Evolutionary conservation across 1,284 basidiomycete genomes (phyloP).

Genomic region (Earliella scabrosa): DNA sequence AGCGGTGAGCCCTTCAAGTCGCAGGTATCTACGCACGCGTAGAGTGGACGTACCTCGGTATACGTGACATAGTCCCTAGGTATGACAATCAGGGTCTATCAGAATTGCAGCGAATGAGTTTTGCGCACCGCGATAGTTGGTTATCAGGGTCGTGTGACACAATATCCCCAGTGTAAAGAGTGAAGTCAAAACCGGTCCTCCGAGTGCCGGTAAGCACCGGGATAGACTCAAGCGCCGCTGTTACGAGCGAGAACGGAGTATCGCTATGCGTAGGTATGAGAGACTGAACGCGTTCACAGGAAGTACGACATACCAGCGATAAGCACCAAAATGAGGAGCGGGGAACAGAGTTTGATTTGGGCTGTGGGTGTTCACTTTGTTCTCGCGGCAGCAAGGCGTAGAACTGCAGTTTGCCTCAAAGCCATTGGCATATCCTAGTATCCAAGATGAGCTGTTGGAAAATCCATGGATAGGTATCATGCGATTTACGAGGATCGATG

Average conservation of each 20-base stretch:
- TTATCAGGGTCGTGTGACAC: conserved; percentile 73
- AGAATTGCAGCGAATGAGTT: neutral
- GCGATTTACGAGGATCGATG: conserved; percentile 64
- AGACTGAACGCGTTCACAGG: neutral
- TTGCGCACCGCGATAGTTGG: conserved; percentile 59
- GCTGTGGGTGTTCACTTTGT: conserved; percentile 54
- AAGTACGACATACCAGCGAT: conserved; percentile 49
- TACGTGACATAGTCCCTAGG: conserved; percentile 24
- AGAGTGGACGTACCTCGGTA: too few species aligned
- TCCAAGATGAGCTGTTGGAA: neutral
- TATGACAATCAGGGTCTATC: neutral
- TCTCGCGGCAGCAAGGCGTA: conserved; percentile 74
- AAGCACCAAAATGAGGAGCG: conserved; percentile 73
- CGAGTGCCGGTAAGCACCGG: conserved; percentile 68
- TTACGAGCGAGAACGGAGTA: conserved; percentile 65
- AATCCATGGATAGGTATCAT: neutral
- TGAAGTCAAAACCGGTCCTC: conserved; percentile 64
- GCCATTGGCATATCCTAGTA: conserved; percentile 68
- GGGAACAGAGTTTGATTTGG: conserved; percentile 55
- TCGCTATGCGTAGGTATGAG: conserved; percentile 50
- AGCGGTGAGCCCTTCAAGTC: neutral
- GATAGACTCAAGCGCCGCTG: conserved; percentile 70
- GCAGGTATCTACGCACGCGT: too few species aligned
- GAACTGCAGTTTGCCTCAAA: conserved; percentile 76
- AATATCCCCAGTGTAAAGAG: conserved; percentile 78